Conservation (phyloP, 2,329 filamentous ascomycete species). For the Colletotrichum destructivum region DNA sequence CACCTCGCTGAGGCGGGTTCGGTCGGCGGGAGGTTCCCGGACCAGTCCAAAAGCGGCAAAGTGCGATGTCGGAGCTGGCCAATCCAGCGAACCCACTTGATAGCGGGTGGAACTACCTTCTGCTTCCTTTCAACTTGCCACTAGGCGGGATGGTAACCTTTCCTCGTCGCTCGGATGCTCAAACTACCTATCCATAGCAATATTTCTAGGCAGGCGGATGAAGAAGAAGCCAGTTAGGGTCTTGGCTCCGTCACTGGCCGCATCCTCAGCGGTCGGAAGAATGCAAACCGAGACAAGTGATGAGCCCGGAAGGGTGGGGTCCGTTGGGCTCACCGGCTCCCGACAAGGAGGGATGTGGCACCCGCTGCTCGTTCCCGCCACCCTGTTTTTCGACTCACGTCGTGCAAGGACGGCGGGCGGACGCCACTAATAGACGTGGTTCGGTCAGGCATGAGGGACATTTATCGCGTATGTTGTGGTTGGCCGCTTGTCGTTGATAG, state of each 20-base stretch:
- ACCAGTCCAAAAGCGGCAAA: conserved; percentile 36
- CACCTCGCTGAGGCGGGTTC: conserved; percentile 37
- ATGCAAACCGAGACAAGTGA: conserved; percentile 37
- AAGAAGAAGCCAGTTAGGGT: conserved; percentile 16
- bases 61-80: conserved; percentile 32
- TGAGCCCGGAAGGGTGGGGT: conserved; percentile 32
- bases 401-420: conserved; percentile 28
- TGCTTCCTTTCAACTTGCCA: conserved; percentile 14
- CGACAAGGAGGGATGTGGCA: conserved; percentile 35
- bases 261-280: conserved; percentile 37
- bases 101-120: conserved; percentile 14
- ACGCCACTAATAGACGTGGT: conserved; percentile 6
- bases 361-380: conserved; percentile 34
- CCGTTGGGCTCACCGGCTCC: conserved; percentile 34
- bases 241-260: conserved; percentile 13
- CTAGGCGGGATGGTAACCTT: conserved; percentile 27
- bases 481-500: background rate
- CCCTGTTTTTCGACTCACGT: conserved; percentile 35
- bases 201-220: background rate
- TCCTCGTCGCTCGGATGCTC: conserved; percentile 6
- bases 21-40: conserved; percentile 25
- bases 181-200: background rate
- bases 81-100: conserved; percentile 17
- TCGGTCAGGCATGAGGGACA: conserved; percentile 15
- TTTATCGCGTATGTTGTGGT: conserved; percentile 5